phyloP scores from a whole-genome alignment of 2,329 filamentous ascomycete genomes.

The Penicillium sp. region DNA sequence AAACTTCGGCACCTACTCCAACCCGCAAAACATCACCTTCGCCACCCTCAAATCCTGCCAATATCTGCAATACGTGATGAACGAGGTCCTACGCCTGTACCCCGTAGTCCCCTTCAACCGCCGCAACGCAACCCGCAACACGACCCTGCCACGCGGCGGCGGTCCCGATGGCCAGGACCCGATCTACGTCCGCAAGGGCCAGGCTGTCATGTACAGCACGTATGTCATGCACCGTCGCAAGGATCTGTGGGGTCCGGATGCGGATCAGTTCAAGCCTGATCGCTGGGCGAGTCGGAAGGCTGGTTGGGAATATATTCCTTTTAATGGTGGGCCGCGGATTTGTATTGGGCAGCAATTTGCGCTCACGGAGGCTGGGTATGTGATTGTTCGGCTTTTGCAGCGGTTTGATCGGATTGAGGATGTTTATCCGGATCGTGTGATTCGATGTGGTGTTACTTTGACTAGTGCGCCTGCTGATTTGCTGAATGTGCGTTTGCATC shows the following conservation, averaged over 20 bases:
- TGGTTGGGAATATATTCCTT: conserved; percentile 71
- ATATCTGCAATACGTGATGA: conserved; percentile 40
- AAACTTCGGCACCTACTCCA: conserved; percentile 41
- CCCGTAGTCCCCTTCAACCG: conserved; percentile 50
- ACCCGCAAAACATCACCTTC: conserved; percentile 45
- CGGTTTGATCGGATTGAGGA: conserved; percentile 62
- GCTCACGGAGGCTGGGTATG: conserved; percentile 66
- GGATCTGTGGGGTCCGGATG: conserved; percentile 50
- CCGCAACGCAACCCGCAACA: conserved; percentile 41
- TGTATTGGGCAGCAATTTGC: conserved; percentile 82
- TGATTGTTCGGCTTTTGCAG: conserved; percentile 70
- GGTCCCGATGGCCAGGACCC: conserved; percentile 61
- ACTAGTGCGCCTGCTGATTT: conserved; percentile 30
- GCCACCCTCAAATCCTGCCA: conserved; percentile 43
- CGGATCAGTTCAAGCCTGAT: conserved; percentile 61
- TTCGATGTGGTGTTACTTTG: conserved; percentile 26
- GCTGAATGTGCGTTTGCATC: conserved; percentile 34
- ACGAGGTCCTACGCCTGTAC: conserved; percentile 47
- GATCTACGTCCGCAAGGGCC: conserved; percentile 65
- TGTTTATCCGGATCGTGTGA: conserved; percentile 17
- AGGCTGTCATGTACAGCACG: conserved; percentile 64
- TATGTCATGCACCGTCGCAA: conserved; percentile 70
- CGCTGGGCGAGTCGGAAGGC: conserved; percentile 65
- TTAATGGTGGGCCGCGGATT: conserved; percentile 71
- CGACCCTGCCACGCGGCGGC: conserved; percentile 53